phyloP scores from a whole-genome alignment of 2,329 filamentous ascomycete species.

The Tolypocladium ovalisporum region DNA sequence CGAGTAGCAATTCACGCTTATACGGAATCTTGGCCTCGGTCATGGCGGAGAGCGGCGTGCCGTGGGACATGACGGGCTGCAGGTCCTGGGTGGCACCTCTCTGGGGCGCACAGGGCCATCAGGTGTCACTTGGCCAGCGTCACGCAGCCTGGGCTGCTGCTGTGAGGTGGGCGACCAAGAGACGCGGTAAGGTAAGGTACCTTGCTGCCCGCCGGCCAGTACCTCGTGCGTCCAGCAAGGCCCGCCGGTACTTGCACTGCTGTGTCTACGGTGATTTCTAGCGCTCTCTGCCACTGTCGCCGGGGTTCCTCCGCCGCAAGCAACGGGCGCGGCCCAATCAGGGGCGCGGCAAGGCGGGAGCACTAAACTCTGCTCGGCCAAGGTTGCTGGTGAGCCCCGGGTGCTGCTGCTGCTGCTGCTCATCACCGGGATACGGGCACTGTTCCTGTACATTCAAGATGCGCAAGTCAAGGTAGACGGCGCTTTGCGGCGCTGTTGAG shows the following conservation, averaged over 20 bases:
- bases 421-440: no score
- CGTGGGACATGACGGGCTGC: background rate
- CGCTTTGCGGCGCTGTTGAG: background rate
- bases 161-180: no score
- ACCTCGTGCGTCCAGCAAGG: background rate
- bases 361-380: background rate
- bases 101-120: background rate
- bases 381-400: background rate
- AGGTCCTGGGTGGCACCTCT: background rate
- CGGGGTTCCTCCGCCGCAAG: background rate
- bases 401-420: background rate
- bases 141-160: background rate
- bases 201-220: background rate
- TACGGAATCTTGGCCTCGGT: no score
- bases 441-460: background rate
- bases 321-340: background rate
- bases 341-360: background rate
- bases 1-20: background rate
- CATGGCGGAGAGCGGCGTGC: background rate
- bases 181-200: background rate
- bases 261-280: background rate
- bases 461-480: background rate
- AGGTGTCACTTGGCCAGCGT: background rate
- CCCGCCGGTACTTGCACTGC: background rate
- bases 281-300: background rate